phyloP scores from a whole-genome alignment of 352 stramenopile genomes.

The Globisporangium barbulae region DNA sequence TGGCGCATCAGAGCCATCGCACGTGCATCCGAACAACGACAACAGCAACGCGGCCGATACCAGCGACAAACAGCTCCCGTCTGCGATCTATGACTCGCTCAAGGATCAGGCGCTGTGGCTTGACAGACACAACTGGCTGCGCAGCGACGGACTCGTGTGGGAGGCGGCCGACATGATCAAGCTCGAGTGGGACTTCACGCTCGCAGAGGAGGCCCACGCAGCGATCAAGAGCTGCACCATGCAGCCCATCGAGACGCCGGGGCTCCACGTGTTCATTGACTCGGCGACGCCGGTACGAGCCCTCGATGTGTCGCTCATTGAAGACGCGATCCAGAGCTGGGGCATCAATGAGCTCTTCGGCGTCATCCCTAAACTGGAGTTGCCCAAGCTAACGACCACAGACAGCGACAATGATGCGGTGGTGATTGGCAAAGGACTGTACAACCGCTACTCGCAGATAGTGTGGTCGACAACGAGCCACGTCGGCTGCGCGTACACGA shows the following conservation, averaged over 20 bases:
- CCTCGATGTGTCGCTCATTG: constrained; percentile 12
- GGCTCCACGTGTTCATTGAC: constrained; percentile 16
- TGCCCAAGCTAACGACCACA: neutral
- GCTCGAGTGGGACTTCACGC: constrained; percentile 12
- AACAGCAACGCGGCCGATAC: no score
- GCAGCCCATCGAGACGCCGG: neutral
- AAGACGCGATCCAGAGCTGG: constrained; percentile 17
- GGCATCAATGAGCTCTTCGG: constrained; percentile 14
- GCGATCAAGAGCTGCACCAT: constrained; percentile 13
- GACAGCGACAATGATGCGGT: neutral
- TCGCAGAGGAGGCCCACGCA: constrained; percentile 11
- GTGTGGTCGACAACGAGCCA: constrained; percentile 17
- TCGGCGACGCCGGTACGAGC: constrained; percentile 9
- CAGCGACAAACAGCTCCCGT: neutral
- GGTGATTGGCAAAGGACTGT: constrained; percentile 11
- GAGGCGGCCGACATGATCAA: constrained; percentile 8
- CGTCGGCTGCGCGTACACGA: constrained; percentile 16
- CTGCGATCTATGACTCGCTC: constrained; percentile 3
- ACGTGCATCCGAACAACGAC: constrained; percentile 5
- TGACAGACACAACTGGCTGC: constrained; percentile 20
- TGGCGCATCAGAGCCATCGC: neutral
- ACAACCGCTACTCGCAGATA: constrained; percentile 18
- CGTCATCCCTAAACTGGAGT: constrained; percentile 7
- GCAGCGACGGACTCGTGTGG: constrained; percentile 18
- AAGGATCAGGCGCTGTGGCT: constrained; percentile 18